These are phyloP conservation scores for Chalciporus sp. DNA, from an alignment of 1,284 basidiomycete genomes.

Conservation along the genomic window DNA sequence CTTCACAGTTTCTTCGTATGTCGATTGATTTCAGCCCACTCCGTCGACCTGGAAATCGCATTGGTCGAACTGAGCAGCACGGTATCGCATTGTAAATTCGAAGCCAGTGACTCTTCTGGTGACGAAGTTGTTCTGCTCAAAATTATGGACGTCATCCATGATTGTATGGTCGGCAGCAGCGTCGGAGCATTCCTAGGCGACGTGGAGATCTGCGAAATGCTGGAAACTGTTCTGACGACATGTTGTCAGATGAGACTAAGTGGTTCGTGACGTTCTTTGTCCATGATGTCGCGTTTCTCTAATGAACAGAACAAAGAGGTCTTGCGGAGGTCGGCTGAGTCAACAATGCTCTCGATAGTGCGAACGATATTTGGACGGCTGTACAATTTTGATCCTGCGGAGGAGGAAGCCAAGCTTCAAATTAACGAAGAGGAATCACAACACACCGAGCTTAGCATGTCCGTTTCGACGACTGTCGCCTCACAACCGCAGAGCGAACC, in stretches of 20 bases:
- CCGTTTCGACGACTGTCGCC: slow-evolving; percentile 39
- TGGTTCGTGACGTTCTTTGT: slow-evolving; percentile 56
- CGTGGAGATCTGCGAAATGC: slow-evolving; percentile 95
- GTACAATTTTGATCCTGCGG: slow-evolving; percentile 61
- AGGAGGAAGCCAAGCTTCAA: slow-evolving; percentile 67
- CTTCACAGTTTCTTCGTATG: slow-evolving; percentile 87
- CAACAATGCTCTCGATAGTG: slow-evolving; percentile 89
- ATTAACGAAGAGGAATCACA: slow-evolving; percentile 48
- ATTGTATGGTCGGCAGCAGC: slow-evolving; percentile 69
- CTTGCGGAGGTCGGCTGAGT: slow-evolving; percentile 89
- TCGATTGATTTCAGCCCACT: slow-evolving; percentile 64
- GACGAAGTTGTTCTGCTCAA: slow-evolving; percentile 95
- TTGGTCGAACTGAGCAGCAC: slow-evolving; percentile 87
- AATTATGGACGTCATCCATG: slow-evolving; percentile 90
- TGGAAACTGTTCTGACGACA: slow-evolving; percentile 97
- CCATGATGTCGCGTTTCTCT: slow-evolving; percentile 12
- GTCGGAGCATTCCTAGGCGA: slow-evolving; percentile 80
- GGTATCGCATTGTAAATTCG: slow-evolving; percentile 96
- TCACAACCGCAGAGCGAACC: slow-evolving; percentile 6
- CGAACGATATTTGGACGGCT: slow-evolving; percentile 81
- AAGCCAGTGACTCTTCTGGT: slow-evolving; percentile 92
- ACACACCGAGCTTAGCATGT: slow-evolving; percentile 64
- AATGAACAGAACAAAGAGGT: slow-evolving; percentile 60
- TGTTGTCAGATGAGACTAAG: slow-evolving; percentile 96
- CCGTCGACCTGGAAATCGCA: slow-evolving; percentile 58